Evolutionary conservation across 805 yeast species (phyloP).

Genomic region (Lipomyces lipofer): DNA sequence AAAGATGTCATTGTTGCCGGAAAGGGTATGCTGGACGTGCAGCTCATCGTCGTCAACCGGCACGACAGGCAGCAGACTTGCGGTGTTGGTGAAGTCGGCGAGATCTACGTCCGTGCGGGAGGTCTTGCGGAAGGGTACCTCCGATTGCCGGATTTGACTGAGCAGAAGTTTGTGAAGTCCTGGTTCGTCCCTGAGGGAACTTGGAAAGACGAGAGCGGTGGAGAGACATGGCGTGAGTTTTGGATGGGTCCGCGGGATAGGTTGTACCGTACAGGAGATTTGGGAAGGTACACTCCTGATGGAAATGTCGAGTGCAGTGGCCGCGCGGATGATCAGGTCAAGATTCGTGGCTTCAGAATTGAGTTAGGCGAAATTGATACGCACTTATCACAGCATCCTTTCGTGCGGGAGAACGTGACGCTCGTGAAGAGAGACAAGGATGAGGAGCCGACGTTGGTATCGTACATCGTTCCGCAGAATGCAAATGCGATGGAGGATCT

Average conservation of each 20-base stretch:
- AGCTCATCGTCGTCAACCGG: conserved; percentile 88
- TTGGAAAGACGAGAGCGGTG: conserved; percentile 56
- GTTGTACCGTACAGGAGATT: conserved; percentile 93
- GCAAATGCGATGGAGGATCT: conserved; percentile 46
- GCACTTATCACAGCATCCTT: conserved; percentile 88
- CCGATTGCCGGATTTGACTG: conserved; percentile 83
- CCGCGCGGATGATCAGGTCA: conserved; percentile 98
- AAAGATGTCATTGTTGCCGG: conserved; percentile 99
- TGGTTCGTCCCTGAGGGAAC: conserved; percentile 70
- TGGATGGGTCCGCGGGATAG: conserved; percentile 97
- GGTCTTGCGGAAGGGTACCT: conserved; percentile 97
- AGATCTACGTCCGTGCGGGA: conserved; percentile 96
- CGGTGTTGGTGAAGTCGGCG: conserved; percentile 99
- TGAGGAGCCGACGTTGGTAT: conserved; percentile 86
- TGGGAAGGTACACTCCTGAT: conserved; percentile 94
- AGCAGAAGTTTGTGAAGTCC: conserved; percentile 81
- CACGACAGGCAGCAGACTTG: conserved; percentile 85
- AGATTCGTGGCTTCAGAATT: conserved; percentile 97
- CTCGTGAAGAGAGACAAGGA: conserved; percentile 88
- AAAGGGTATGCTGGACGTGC: conserved; percentile 94
- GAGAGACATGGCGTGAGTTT: conserved; percentile 68
- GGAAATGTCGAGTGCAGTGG: conserved; percentile 99
- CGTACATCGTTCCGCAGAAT: conserved; percentile 81
- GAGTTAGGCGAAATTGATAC: conserved; percentile 98
- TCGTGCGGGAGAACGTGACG: conserved; percentile 90